Evolutionary conservation across 202 grass and related monocot genomes (phyloP).

Genomic region (Schoenoplectus triqueter): DNA sequence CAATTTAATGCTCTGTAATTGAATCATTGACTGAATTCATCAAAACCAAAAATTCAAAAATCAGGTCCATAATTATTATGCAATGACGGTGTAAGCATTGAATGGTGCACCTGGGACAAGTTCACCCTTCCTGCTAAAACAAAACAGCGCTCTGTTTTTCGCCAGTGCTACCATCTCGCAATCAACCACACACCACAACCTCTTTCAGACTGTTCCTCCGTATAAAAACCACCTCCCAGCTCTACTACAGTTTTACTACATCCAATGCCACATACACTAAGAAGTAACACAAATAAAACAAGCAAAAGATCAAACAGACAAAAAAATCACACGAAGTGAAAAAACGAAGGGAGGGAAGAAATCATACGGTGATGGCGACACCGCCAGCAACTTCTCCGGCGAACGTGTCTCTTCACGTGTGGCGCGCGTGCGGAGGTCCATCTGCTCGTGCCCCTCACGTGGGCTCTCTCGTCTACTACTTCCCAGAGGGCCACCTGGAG

Average conservation of each 20-base stretch:
- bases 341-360: background rate
- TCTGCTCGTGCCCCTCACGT: slow-evolving; percentile 54
- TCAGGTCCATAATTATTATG: background rate
- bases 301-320: background rate
- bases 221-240: slow-evolving; percentile 17
- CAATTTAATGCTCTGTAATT: background rate
- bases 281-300: background rate
- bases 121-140: slow-evolving; percentile 2
- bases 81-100: background rate
- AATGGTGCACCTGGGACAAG: background rate
- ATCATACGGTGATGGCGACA: slow-evolving; percentile 8
- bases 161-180: background rate
- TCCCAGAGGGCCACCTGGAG: slow-evolving; percentile 73
- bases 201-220: background rate
- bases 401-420: slow-evolving; percentile 43
- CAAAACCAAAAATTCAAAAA: background rate
- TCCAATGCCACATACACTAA: background rate
- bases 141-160: background rate
- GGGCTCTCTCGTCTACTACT: slow-evolving; percentile 68
- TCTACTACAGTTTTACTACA: background rate
- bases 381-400: background rate
- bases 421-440: slow-evolving; percentile 63
- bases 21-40: background rate
- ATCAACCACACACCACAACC: background rate
- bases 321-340: background rate